Evolutionary conservation across 768 basidiomycete species (phyloP), one percentile per base, ranked within the genome.

Genomic region (Xerocomellus intermedius): DNA sequence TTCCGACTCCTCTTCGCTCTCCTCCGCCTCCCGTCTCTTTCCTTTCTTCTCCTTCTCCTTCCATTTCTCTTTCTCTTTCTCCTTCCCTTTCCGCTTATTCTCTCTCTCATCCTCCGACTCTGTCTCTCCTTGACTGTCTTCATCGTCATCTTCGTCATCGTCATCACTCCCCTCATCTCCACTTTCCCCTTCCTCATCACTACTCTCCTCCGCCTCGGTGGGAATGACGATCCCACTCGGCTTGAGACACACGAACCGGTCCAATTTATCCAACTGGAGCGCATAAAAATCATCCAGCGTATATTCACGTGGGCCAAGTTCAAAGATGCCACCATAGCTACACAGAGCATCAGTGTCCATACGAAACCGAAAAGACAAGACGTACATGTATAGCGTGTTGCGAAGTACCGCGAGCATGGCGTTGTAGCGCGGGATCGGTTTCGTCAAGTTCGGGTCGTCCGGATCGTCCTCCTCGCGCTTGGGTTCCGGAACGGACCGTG

Each of bases 271-370:
- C 19, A 97, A 77, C 54, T 85, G 81, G 12, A 97, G 71, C 2
- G 82, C 77, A 70, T 93, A 77, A 64, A 96, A 97, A 63, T 96
- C 94, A 64, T 94, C 92, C 7, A 97, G 75, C 0, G 93, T 95
- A 60, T 89, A 94, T 69, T 97, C 94, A 22, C 83, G 81, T 13
- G 87, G 78, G 0, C 91, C 88, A 16, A 82, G 79, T 69, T 96
- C 94, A 61, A 84, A 88, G 17, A 95, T 95, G 0, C 94, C 93
- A 10, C 94, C 92, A 63, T 95, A 95, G 52, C 91, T 90, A 35
- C 56, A 48, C n/a, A n/a, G 19, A 50, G n/a, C 16, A 35, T 55
- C 5, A 53, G 45, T 0, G 8, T 42, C 16, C 33, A 13, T 13
- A 16, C 41, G 42, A 49, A n/a, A 7, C 5, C 9, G 4, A 13